Percentiles rank a stretch among this genome's conserved stretches.
Conservation (phyloP, 352 stramenopile species). For the Plasmopara muralis region DNA sequence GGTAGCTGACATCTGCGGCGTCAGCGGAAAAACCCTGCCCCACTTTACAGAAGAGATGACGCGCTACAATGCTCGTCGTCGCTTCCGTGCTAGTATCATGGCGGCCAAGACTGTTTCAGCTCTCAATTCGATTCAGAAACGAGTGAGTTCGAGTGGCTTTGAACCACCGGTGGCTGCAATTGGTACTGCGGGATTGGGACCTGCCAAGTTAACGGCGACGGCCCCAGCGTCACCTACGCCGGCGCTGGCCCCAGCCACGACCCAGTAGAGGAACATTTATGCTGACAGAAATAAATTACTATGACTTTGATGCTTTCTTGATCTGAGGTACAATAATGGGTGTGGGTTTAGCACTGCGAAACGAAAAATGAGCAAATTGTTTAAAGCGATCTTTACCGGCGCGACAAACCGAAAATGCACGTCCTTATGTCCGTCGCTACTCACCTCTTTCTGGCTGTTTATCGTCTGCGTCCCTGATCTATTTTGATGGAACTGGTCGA, state of each 20-base stretch:
- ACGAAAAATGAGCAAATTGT: too few species aligned
- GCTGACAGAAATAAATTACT: not conserved
- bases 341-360: too few species aligned
- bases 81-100: constrained; percentile 79
- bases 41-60: constrained; percentile 89
- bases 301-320: not conserved
- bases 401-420: not conserved
- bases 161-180: constrained; percentile 18
- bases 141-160: constrained; percentile 30
- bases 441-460: constrained; percentile 34
- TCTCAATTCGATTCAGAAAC: constrained; percentile 43
- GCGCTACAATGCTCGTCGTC: constrained; percentile 75
- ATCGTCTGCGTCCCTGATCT: constrained; percentile 26
- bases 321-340: too few species aligned
- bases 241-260: constrained; percentile 2
- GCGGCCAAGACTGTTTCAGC: constrained; percentile 62
- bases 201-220: constrained; percentile 3
- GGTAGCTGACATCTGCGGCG: constrained; percentile 73
- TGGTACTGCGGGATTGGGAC: constrained; percentile 9
- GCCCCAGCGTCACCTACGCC: constrained; percentile 4
- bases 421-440: not conserved
- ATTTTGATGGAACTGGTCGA: constrained; percentile 21
- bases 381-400: not conserved
- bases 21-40: constrained; percentile 69
- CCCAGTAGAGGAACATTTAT: constrained; percentile 6